phyloP scores from a whole-genome alignment of 768 basidiomycete species.

The Xanthoconium purpureum region DNA sequence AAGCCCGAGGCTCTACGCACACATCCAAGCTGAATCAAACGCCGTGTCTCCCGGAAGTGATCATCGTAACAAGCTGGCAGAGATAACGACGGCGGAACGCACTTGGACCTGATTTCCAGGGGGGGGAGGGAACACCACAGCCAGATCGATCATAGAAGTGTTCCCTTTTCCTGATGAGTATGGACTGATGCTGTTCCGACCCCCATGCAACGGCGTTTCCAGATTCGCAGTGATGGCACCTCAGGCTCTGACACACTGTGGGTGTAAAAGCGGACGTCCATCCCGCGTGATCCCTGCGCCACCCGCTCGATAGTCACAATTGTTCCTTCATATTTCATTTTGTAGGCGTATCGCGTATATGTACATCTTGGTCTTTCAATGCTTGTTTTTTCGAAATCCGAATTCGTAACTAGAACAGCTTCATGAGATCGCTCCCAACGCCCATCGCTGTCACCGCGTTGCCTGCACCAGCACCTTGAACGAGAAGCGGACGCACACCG shows the following conservation, averaged over 20 bases:
- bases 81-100: background rate
- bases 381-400: background rate
- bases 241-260: background rate
- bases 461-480: conserved; percentile 97
- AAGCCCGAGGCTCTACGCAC: background rate
- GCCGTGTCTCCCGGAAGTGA: conserved; percentile 7
- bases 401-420: conserved; percentile 30
- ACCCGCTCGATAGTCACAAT: conserved; percentile 1
- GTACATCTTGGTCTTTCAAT: conserved; percentile 3
- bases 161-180: background rate
- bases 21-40: background rate
- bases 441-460: conserved; percentile 99
- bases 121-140: background rate
- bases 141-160: background rate
- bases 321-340: background rate
- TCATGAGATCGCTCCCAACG: conserved; percentile 84
- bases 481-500: conserved; percentile 79
- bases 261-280: conserved; percentile 2
- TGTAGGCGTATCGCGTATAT: background rate
- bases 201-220: background rate
- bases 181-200: background rate
- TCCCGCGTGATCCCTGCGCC: background rate
- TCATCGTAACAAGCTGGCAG: background rate
- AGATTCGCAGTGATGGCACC: background rate
- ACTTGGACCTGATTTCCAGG: conserved; percentile 1